Conservation (phyloP, 1,284 basidiomycete species). For the Exobasidium rhododendri region DNA sequence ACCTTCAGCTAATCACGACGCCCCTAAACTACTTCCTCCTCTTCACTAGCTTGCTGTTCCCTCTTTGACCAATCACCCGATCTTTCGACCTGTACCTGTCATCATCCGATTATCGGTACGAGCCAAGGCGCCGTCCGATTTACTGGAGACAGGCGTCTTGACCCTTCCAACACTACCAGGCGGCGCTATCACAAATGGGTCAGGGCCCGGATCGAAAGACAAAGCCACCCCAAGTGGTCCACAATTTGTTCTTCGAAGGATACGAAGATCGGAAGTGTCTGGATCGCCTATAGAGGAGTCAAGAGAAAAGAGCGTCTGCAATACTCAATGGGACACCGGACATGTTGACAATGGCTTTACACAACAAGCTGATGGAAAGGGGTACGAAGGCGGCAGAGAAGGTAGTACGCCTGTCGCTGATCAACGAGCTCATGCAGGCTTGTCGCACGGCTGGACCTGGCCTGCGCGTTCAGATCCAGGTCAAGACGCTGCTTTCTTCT, state of each 20-base stretch:
- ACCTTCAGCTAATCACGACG: too few species aligned
- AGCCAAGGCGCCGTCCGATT: conserved; percentile 3
- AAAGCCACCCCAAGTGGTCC: not conserved
- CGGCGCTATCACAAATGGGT: not conserved
- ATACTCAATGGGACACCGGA: not conserved
- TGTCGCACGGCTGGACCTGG: conserved; percentile 4
- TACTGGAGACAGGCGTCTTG: not conserved
- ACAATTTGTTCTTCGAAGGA: not conserved
- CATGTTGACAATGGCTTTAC: conserved; percentile 2
- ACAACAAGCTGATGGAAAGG: conserved; percentile 5
- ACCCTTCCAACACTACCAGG: not conserved
- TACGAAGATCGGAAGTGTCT: not conserved
- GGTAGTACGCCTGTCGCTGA: conserved; percentile 4
- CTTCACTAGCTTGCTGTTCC: not conserved
- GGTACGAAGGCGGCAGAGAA: not conserved
- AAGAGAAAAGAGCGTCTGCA: not conserved
- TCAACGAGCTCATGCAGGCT: not conserved
- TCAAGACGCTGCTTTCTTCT: not conserved
- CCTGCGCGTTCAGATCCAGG: not conserved
- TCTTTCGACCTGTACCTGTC: conserved; percentile 1
- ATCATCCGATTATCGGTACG: conserved; percentile 3
- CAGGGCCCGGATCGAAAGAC: not conserved
- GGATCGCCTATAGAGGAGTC: not conserved
- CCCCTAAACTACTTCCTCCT: not conserved
- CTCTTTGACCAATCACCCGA: not conserved